Evolutionary conservation across 1,284 basidiomycete genomes (phyloP), one percentile per base, ranked within the genome.

Genomic region (Ganoderma leucocontextum): DNA sequence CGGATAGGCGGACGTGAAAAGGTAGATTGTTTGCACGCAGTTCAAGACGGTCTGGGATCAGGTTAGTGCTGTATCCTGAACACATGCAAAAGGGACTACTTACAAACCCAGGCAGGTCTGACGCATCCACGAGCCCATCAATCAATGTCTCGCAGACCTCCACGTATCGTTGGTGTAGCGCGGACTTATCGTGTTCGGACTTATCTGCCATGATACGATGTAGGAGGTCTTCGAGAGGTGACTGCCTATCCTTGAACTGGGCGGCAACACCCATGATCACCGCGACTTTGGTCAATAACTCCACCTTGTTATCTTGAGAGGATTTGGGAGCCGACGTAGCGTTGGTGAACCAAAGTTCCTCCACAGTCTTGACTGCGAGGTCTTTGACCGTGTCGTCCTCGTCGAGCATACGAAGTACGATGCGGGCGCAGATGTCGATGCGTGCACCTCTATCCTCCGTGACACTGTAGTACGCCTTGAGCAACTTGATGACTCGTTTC

Each of bases 331-430:
- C 76, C 68, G 85, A 86, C 42, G 78, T 69, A 47, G 81, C 71
- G 9, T 79, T 77, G 7, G 75, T 33, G 77, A 98, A 97, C 93
- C 97, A 96, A 9, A 99, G 82, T 70, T 98, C 96, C 71, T 95
- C 93, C 49, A 98, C 81, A 0, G 94, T 91, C 76, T 95, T 95
- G 72, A 94, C 84, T 0, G 97, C 95, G 10, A 99, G 85, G 65
- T 98, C 95, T 84, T 94, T 96, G 73, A 99, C 92, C 0, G 89
- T 89, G 63, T 96, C 95, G 77, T 99, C 98, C 77, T 98, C 95
- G 75, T 99, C 98, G 55, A 92, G 80, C 82, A 96, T 91, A 33
- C 95, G 89, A 29, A 92, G 84, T 3, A 97, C 89, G n/a, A 99
- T 87, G 64, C 91, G 90, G 2, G 88, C 90, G 72, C 93, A 92